Conservation (phyloP, 2,329 filamentous ascomycete genomes). For the Aspergillus quadricinctus region DNA sequence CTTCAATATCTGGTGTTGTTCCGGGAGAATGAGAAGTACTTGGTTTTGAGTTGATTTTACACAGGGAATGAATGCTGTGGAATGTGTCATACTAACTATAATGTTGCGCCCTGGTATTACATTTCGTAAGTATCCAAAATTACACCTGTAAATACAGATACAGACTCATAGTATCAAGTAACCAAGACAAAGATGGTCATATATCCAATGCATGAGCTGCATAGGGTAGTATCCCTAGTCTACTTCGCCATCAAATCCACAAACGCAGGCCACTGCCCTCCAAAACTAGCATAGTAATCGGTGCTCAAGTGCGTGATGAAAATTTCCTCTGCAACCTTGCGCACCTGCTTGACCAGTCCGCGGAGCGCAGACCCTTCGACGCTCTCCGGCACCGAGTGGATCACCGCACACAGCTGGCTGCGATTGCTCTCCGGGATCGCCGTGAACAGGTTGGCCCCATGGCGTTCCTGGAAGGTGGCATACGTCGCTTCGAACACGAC, state of each 20-base stretch:
- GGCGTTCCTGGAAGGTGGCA: constrained; percentile 32
- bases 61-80: no score
- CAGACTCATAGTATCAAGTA: no score
- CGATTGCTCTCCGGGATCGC: constrained; percentile 30
- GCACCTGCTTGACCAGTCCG: constrained; percentile 32
- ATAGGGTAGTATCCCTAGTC: not conserved
- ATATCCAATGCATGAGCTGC: no score
- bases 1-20: no score
- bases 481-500: constrained; percentile 46
- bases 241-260: constrained; percentile 29
- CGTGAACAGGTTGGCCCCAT: constrained; percentile 29
- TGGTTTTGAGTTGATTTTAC: no score
- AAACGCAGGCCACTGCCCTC: constrained; percentile 34
- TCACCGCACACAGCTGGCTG: constrained; percentile 30
- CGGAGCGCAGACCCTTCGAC: constrained; percentile 27
- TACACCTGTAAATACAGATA: no score
- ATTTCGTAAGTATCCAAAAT: no score
- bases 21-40: no score
- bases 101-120: no score
- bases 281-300: constrained; percentile 41
- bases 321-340: constrained; percentile 34
- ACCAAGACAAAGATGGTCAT: no score
- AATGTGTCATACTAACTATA: no score
- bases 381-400: constrained; percentile 35
- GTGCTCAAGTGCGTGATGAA: constrained; percentile 38